phyloP scores from a whole-genome alignment of 2,329 filamentous ascomycete species.

The Venturia oleaginea region DNA sequence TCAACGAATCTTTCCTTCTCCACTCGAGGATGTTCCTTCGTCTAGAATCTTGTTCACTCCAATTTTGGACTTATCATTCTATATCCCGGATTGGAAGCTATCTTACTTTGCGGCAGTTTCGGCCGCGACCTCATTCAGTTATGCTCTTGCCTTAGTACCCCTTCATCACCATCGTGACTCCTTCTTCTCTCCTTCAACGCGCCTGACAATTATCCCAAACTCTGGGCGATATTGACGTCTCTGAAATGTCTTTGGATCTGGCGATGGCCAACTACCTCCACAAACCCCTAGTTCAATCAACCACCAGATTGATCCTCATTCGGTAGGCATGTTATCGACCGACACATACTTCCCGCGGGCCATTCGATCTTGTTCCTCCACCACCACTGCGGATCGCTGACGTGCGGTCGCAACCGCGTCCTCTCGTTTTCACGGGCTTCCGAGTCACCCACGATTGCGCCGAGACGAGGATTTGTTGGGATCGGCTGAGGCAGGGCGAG shows the following conservation, averaged over 20 bases:
- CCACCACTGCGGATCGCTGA: background rate
- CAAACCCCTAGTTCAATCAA: slow-evolving; percentile 3
- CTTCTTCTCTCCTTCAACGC: background rate
- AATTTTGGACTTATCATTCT: too few relatives aligned
- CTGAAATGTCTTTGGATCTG: background rate
- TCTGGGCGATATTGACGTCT: background rate
- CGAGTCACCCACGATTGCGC: background rate
- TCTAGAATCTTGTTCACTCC: too few relatives aligned
- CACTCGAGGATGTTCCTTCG: too few relatives aligned
- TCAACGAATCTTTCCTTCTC: too few relatives aligned
- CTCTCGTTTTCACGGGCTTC: slow-evolving; percentile 3
- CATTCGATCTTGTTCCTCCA: slow-evolving; percentile 5
- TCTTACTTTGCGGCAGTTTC: background rate
- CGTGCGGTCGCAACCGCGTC: slow-evolving; percentile 7
- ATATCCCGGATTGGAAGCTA: background rate
- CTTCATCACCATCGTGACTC: background rate
- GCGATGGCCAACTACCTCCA: slow-evolving; percentile 3
- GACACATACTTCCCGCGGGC: slow-evolving; percentile 12
- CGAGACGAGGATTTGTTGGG: background rate
- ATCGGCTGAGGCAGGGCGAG: background rate
- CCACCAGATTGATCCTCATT: slow-evolving; percentile 7
- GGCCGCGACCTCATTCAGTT: background rate
- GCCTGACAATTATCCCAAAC: background rate
- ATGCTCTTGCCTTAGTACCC: background rate
- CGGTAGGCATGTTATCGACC: slow-evolving; percentile 14